Percentiles rank a stretch among this genome's conserved stretches.
Evolutionary conservation across 306 rosid genomes (phyloP).

Genomic region (Vicia sativa): DNA sequence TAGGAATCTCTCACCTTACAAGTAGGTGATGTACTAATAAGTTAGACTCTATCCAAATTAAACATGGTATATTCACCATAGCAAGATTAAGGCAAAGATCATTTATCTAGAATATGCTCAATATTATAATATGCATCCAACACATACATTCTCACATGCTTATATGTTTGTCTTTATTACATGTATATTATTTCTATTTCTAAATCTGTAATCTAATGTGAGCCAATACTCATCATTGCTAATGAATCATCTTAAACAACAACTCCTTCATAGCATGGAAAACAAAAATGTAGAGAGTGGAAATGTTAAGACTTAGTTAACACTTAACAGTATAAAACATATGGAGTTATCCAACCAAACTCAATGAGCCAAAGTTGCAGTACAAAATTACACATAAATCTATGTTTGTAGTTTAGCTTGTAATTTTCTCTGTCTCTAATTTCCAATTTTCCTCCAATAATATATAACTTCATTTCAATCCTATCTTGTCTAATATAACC

Average conservation of each 20-base stretch:
- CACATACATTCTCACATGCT: too few species aligned
- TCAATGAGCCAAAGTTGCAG: slow-evolving; percentile 26
- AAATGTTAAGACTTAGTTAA: neutral
- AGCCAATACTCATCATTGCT: slow-evolving; percentile 19
- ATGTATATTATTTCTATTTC: too few species aligned
- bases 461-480: neutral
- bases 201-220: too few species aligned
- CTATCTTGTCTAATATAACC: neutral
- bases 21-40: too few species aligned
- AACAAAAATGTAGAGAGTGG: neutral
- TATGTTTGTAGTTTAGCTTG: neutral
- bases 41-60: too few species aligned
- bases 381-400: neutral
- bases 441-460: neutral
- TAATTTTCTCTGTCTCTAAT: slow-evolving; percentile 3
- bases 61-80: too few species aligned
- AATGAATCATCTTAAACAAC: slow-evolving; percentile 26
- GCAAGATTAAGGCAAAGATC: too few species aligned
- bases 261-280: slow-evolving; percentile 15
- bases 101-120: too few species aligned
- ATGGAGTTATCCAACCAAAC: neutral
- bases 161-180: too few species aligned
- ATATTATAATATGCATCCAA: too few species aligned
- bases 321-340: slow-evolving; percentile 1
- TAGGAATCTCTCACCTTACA: too few species aligned